Evolutionary conservation across 1,139 yeast species (phyloP).

Genomic region (Zygosaccharomyces sapae): DNA sequence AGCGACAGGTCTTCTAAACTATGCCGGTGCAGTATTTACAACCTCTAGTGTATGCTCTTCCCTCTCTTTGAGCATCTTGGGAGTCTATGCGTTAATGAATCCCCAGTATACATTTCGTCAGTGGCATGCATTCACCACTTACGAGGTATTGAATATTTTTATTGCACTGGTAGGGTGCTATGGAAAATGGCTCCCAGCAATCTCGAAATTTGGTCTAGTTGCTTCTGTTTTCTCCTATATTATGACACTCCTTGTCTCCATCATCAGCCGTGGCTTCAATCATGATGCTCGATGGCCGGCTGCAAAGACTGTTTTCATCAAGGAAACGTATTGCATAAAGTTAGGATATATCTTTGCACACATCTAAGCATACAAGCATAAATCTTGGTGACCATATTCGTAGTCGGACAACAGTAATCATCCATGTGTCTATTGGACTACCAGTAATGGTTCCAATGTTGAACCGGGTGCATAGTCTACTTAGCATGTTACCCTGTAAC

Average conservation of each 20-base stretch:
- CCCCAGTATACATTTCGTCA: constrained; percentile 43
- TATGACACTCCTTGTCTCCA: constrained; percentile 47
- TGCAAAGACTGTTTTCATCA: no score
- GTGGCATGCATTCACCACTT: constrained; percentile 53
- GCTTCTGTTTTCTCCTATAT: constrained; percentile 47
- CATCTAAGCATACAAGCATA: no score
- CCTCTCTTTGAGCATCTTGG: constrained; percentile 47
- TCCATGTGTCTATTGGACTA: no score
- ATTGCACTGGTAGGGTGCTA: constrained; percentile 38
- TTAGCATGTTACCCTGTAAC: no score
- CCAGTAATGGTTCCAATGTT: no score
- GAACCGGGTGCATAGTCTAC: no score
- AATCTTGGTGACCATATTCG: no score
- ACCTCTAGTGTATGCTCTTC: constrained; percentile 53
- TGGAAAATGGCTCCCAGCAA: constrained; percentile 37
- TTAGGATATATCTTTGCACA: no score
- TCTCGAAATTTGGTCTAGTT: constrained; percentile 46
- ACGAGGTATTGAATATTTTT: constrained; percentile 34
- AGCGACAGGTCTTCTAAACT: constrained; percentile 20
- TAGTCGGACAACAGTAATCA: no score
- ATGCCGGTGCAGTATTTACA: constrained; percentile 53
- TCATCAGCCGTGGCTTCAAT: constrained; percentile 46
- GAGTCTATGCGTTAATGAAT: constrained; percentile 46
- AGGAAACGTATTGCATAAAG: no score
- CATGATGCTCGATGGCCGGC: constrained; percentile 37